phyloP scores from a whole-genome alignment of 73 alveolate species.

The Tetrahymena malaccensis region DNA sequence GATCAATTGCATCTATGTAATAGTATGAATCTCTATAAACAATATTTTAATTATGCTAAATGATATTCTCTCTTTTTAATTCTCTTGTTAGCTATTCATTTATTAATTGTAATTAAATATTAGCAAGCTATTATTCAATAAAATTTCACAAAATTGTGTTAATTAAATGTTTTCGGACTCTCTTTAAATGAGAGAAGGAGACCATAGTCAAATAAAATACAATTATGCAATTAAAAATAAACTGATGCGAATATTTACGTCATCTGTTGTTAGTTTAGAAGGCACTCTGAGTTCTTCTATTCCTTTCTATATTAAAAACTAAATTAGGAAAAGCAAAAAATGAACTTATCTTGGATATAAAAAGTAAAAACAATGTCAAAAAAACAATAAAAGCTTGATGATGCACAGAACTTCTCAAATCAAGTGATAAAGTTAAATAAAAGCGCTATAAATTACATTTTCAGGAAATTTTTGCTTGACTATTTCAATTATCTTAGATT shows the following conservation, averaged over 20 bases:
- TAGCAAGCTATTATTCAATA: neutral
- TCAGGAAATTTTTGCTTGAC: neutral
- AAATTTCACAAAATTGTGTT: neutral
- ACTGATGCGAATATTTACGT: neutral
- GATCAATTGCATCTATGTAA: neutral
- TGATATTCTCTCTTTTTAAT: neutral
- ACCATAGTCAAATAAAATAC: neutral
- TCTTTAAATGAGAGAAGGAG: neutral
- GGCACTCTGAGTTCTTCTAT: neutral
- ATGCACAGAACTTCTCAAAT: neutral
- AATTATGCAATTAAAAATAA: neutral
- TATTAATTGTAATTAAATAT: neutral
- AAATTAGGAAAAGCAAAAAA: neutral
- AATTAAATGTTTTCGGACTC: neutral
- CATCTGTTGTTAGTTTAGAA: neutral
- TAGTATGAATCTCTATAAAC: neutral
- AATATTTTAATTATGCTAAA: neutral
- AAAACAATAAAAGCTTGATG: neutral
- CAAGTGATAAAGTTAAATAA: neutral
- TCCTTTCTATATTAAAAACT: neutral
- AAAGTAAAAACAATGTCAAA: neutral
- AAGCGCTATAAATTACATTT: neutral
- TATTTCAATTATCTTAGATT: neutral
- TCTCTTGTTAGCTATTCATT: neutral
- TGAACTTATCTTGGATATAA: neutral